A percentile compares a stretch with the other conserved stretches of the same genome.
phyloP scores from a whole-genome alignment of 1,139 yeast species.

The Yamadazyma taylorii region DNA sequence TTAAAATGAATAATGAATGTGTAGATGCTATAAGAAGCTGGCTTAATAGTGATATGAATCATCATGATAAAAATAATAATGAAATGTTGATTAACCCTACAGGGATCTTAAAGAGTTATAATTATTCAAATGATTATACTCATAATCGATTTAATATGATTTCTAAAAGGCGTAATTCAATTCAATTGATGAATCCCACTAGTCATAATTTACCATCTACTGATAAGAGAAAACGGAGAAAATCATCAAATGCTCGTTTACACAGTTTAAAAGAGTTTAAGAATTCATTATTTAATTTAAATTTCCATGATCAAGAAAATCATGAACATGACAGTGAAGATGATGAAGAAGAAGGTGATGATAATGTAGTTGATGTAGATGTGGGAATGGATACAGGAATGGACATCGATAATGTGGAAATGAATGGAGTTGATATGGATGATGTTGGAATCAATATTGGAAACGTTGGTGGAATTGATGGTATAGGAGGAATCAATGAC shows the following conservation, averaged over 20 bases:
- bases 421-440: not conserved
- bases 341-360: not conserved
- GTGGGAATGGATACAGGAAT: not conserved
- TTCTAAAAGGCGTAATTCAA: conserved; percentile 25
- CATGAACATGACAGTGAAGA: conserved; percentile 1
- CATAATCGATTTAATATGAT: conserved; percentile 4
- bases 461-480: not conserved
- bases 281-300: conserved; percentile 5
- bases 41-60: conserved; percentile 26
- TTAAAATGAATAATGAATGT: conserved; percentile 43
- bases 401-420: not conserved
- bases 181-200: conserved; percentile 17
- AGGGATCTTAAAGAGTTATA: conserved; percentile 18
- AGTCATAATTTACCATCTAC: conserved; percentile 5
- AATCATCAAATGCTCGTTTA: conserved; percentile 10
- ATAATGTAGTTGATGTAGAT: not conserved
- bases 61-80: conserved; percentile 12
- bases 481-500: not conserved
- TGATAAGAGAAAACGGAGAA: conserved; percentile 20
- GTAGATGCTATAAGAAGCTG: conserved; percentile 40
- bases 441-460: not conserved
- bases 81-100: conserved; percentile 28
- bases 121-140: not conserved
- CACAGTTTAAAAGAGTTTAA: conserved; percentile 7
- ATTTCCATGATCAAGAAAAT: conserved; percentile 5